Percentiles rank a stretch among this genome's conserved stretches.
Evolutionary conservation across 1,139 yeast species (phyloP).

Genomic region (Waltiozyma sp.): DNA sequence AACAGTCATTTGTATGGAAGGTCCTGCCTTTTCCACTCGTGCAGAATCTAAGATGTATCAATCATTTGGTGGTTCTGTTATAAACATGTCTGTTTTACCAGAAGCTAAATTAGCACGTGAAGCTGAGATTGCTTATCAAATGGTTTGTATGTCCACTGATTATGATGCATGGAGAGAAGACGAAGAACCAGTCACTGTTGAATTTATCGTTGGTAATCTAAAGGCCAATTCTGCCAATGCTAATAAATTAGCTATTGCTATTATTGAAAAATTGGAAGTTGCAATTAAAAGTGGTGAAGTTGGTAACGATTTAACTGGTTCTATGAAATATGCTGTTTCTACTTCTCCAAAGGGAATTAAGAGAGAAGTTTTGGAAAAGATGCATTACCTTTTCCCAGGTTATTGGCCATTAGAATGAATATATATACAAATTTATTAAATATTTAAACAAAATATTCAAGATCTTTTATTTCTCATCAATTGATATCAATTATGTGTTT

Average conservation of each 20-base stretch:
- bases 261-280: constrained; percentile 56
- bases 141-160: constrained; percentile 98
- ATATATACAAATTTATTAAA: no score
- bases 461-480: no score
- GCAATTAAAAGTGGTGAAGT: constrained; percentile 48
- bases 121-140: constrained; percentile 93
- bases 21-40: constrained; percentile 94
- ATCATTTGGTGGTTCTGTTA: constrained; percentile 87
- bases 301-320: constrained; percentile 62
- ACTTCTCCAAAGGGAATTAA: constrained; percentile 72
- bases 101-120: constrained; percentile 95
- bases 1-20: constrained; percentile 94
- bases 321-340: constrained; percentile 73
- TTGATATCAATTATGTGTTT: no score
- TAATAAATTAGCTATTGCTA: constrained; percentile 56
- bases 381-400: constrained; percentile 87
- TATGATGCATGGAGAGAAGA: constrained; percentile 96
- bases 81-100: constrained; percentile 93
- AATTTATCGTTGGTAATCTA: constrained; percentile 85
- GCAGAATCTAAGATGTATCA: constrained; percentile 92
- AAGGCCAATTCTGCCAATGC: constrained; percentile 86
- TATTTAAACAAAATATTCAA: no score
- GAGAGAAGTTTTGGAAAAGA: constrained; percentile 60
- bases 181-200: constrained; percentile 95
- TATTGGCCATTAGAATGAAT: constrained; percentile 46